Evolutionary conservation across 805 yeast genomes (phyloP).

Genomic region (Pichia pseudocactophila): DNA sequence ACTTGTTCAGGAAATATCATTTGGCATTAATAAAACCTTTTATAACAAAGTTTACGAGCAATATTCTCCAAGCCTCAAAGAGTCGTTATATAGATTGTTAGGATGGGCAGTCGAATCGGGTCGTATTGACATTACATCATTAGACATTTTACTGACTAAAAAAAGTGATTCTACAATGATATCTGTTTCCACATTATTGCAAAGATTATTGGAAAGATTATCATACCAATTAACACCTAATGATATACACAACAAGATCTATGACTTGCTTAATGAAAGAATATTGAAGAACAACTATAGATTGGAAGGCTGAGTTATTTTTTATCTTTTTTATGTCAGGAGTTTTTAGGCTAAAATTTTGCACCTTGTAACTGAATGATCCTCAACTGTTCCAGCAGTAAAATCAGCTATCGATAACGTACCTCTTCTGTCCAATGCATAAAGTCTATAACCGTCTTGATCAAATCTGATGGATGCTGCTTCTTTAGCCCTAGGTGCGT

Average conservation of each 20-base stretch:
- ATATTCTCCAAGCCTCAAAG: constrained; percentile 6
- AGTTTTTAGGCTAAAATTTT: constrained; percentile 45
- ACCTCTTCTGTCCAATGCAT: constrained; percentile 76
- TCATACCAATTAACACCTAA: constrained; percentile 1
- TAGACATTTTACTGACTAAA: constrained; percentile 16
- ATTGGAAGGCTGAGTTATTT: not conserved
- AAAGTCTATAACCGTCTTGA: constrained; percentile 71
- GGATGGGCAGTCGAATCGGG: constrained; percentile 5
- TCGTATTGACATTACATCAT: constrained; percentile 21
- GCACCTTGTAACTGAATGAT: constrained; percentile 57
- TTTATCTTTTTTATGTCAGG: not conserved
- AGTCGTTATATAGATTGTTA: constrained; percentile 8
- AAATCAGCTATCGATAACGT: constrained; percentile 72
- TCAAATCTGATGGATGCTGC: constrained; percentile 76
- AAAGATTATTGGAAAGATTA: not conserved
- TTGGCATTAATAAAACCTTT: constrained; percentile 15
- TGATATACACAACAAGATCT: constrained; percentile 24
- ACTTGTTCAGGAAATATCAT: constrained; percentile 16
- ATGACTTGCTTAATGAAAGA: constrained; percentile 23
- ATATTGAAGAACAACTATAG: constrained; percentile 6
- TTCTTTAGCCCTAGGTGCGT: constrained; percentile 62
- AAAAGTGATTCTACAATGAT: constrained; percentile 6
- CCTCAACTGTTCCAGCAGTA: constrained; percentile 75
- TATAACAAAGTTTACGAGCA: constrained; percentile 18
- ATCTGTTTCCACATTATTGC: not conserved